Conservation (phyloP, 225 moss, liverwort and hornwort species). For the Marchantia paleacea region DNA sequence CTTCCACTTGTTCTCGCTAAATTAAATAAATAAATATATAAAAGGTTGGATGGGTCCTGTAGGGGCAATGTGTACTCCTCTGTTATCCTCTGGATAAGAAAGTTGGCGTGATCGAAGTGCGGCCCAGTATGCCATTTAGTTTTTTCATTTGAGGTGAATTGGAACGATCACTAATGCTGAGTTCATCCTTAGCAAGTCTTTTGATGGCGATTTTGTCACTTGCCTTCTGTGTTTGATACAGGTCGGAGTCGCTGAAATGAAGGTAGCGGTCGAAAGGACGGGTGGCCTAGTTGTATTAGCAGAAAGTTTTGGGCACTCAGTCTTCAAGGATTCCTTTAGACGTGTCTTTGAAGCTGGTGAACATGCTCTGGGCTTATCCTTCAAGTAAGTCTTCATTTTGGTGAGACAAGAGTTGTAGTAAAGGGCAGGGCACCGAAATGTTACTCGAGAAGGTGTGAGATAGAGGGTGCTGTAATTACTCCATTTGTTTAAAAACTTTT, state of each 20-base stretch:
- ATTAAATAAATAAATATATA: too few relatives aligned
- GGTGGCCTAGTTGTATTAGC: conserved; percentile 93
- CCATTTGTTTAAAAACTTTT: background rate
- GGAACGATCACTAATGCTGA: too few relatives aligned
- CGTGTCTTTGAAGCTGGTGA: conserved; percentile 85
- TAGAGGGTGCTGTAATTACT: background rate
- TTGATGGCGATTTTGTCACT: background rate
- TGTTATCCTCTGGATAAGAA: background rate
- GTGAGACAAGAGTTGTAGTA: background rate
- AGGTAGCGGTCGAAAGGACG: conserved; percentile 89
- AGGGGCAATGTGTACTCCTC: background rate
- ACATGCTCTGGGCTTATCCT: conserved; percentile 81
- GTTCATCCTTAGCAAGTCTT: too few relatives aligned
- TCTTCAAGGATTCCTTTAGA: conserved; percentile 91
- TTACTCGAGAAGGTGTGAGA: background rate
- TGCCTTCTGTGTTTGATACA: conserved; percentile 33
- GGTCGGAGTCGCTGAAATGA: conserved; percentile 99
- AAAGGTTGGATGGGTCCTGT: background rate
- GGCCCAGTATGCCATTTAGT: background rate
- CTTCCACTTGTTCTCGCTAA: too few relatives aligned
- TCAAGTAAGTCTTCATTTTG: conserved; percentile 46
- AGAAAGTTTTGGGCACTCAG: conserved; percentile 95
- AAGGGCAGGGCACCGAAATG: background rate
- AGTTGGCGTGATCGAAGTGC: background rate
- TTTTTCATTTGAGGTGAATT: background rate